Evolutionary conservation across 2,329 filamentous ascomycete genomes (phyloP).

Genomic region (Ascochyta fabae): DNA sequence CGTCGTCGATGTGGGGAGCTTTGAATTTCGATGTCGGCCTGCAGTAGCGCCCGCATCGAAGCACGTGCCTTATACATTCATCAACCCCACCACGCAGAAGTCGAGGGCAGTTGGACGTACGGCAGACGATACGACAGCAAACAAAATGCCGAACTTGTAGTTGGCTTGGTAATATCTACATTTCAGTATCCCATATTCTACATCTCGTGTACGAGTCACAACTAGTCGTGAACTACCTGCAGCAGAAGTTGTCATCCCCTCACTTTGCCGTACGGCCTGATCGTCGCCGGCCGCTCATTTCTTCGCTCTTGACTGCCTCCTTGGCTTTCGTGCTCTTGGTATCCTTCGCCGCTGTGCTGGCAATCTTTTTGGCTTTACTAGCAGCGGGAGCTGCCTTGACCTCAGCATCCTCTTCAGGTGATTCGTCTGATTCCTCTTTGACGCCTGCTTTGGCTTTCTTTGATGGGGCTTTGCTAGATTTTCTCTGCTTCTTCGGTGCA

Average conservation of each 20-base stretch:
- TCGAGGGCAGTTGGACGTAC: too few relatives aligned
- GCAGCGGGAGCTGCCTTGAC: conserved; percentile 20
- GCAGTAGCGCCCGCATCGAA: conserved; percentile 29
- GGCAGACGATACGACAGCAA: not conserved
- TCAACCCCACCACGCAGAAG: not conserved
- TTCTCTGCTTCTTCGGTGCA: conserved; percentile 38
- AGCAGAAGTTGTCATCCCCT: not conserved
- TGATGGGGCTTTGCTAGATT: not conserved
- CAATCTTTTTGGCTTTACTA: conserved; percentile 34
- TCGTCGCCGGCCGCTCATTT: conserved; percentile 26
- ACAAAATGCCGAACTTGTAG: not conserved
- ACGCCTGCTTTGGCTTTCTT: not conserved
- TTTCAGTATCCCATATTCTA: too few relatives aligned
- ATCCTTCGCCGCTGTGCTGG: conserved; percentile 20
- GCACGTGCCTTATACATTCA: conserved; percentile 28
- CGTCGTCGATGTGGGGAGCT: conserved; percentile 42
- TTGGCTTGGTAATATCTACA: not conserved
- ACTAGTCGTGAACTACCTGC: not conserved
- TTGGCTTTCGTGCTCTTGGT: conserved; percentile 11
- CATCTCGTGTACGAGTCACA: not conserved
- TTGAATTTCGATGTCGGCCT: conserved; percentile 38
- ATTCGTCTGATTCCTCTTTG: not conserved
- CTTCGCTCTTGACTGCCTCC: conserved; percentile 22
- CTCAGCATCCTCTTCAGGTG: not conserved
- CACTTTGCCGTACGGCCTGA: conserved; percentile 32